Evolutionary conservation across 345 rosid species (phyloP), one percentile per base, ranked within the genome.

Genomic region (Salix suchowensis): DNA sequence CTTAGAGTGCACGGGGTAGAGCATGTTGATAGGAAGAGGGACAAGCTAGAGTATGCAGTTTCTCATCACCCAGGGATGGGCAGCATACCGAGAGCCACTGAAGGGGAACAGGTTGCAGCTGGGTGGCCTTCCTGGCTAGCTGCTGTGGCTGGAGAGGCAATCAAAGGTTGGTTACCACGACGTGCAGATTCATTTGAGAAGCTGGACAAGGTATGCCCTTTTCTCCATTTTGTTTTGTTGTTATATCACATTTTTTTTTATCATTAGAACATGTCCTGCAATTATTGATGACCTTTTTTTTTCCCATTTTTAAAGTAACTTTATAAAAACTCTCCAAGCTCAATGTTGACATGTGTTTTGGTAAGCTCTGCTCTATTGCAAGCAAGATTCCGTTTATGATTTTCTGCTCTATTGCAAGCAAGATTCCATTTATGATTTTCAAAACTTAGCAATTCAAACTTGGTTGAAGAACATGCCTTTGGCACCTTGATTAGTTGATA

Each of bases 81-180:
- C 75, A 85, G 81, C 44, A 73, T 96, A 40, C 91, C 90, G 0
- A 96, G 91, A 78, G 91, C 92, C 75, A 82, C 74, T n/a, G 96
- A 96, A 89, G 94, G 94, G 34, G 98, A 96, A 84, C 91, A 91
- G 79, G 92, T 93, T 79, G 96, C 99, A 0, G 99, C 98, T 7
- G 99, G 99, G 32, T 96, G 99, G 99, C 99, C 99, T 74, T 88
- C 93, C 67, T 96, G 99, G 99, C 80, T 96, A 80, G 94, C 96
- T 46, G 84, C 94, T 28, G 99, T 96, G 39, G 98, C 99, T 77
- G 99, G 97, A 70, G 99, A 93, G 82, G 98, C 99, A 79, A 93
- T 96, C 78, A 88, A 79, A 71, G 99, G 99, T 60, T 95, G 98
- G 99, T 71, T 93, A 75, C 99, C 99, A 0, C 88, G 99, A 13